Evolutionary conservation across 1,139 yeast genomes (phyloP).

Genomic region (Pichia sp.): DNA sequence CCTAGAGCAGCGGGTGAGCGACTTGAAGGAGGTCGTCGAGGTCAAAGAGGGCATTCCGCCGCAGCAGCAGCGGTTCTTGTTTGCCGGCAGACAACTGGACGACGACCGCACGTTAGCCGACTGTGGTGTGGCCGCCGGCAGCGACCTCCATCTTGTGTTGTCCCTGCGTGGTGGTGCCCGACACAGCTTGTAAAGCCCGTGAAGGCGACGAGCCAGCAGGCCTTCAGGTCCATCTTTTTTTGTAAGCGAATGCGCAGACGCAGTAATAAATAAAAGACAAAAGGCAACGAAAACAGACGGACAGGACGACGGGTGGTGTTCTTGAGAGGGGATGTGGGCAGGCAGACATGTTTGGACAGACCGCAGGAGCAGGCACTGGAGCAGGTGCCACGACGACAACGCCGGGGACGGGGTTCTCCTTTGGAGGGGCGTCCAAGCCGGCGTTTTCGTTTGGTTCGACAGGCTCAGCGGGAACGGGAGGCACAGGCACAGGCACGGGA

Average conservation of each 20-base stretch:
- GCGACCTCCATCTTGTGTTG: slow-evolving; percentile 81
- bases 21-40: slow-evolving; percentile 89
- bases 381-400: slow-evolving; percentile 8
- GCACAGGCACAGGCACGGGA: neutral
- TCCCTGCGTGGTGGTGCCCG: slow-evolving; percentile 71
- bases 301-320: neutral
- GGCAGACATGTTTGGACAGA: slow-evolving; percentile 17
- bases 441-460: slow-evolving; percentile 42
- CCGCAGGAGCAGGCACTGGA: neutral
- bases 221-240: too few relatives aligned
- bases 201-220: too few relatives aligned
- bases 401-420: slow-evolving; percentile 23
- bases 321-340: neutral
- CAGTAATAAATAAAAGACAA: too few relatives aligned
- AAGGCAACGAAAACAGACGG: neutral
- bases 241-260: too few relatives aligned
- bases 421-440: slow-evolving; percentile 20
- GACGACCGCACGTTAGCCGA: slow-evolving; percentile 68
- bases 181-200: neutral
- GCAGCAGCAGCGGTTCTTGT: slow-evolving; percentile 86
- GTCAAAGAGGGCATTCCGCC: slow-evolving; percentile 98
- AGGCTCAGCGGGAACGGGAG: slow-evolving; percentile 26
- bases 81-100: slow-evolving; percentile 87
- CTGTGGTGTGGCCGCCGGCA: slow-evolving; percentile 68
- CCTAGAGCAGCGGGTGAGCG: slow-evolving; percentile 41